Conservation (phyloP, 2,329 filamentous ascomycete species). For the Coleophoma crateriformis region DNA sequence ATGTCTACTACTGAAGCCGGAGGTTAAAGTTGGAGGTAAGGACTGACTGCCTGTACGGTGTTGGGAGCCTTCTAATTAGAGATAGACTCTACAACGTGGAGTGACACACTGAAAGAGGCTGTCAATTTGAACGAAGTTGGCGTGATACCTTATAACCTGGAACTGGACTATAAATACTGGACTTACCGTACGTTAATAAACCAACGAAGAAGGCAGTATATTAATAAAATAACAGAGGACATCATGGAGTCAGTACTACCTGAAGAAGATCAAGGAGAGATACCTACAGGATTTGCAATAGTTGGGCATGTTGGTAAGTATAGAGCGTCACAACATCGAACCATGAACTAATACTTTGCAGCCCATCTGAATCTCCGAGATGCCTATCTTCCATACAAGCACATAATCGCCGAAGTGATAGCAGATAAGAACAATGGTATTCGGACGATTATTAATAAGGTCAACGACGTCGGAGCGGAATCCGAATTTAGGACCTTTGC, state of each 20-base stretch:
- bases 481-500: conserved; percentile 87
- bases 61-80: conserved; percentile 4
- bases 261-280: conserved; percentile 71
- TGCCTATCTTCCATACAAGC: conserved; percentile 78
- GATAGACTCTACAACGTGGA: conserved; percentile 72
- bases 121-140: conserved; percentile 63
- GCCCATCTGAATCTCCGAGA: conserved; percentile 88
- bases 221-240: conserved; percentile 38
- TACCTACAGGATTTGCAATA: conserved; percentile 80
- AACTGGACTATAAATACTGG: conserved; percentile 82
- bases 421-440: conserved; percentile 83
- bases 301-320: conserved; percentile 76
- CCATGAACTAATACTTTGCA: conserved; percentile 19
- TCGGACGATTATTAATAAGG: conserved; percentile 92
- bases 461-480: conserved; percentile 78
- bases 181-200: conserved; percentile 57
- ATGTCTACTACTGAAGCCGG: conserved; percentile 54
- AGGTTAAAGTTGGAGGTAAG: conserved; percentile 45
- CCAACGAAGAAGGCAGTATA: conserved; percentile 4
- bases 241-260: conserved; percentile 79
- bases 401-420: conserved; percentile 78
- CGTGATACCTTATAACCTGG: conserved; percentile 69
- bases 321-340: no score
- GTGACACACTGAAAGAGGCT: conserved; percentile 60
- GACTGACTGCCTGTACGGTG: not conserved